Base-by-base conservation (phyloP, 2,329 filamentous ascomycete genomes). In the Fusarium sp. region DNA sequence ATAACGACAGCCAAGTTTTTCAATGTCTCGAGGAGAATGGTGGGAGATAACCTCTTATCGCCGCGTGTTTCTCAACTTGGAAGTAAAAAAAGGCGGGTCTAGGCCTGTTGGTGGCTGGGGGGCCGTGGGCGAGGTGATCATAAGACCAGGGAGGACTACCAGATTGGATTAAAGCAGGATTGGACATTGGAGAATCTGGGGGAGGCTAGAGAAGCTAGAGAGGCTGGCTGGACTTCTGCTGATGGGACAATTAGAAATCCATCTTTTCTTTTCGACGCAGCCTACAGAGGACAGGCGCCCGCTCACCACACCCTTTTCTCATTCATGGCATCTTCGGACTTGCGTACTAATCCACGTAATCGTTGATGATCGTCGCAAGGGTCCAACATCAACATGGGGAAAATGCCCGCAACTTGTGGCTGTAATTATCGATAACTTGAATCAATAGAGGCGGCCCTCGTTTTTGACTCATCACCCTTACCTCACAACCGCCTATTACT, bases 391-490 rank as follows among this genome's bases (percentile, higher is more conserved):
- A 50, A 54, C 32, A 56, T 35, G 35, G 58, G 46, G 52, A 28
- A 56, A 59, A 52, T 49, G 49, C 35, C 60, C 38, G 38, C 21
- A 49, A 49, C n/a, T 64, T 63, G 35, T 53, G 37, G 54, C 30
- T 50, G 33, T 42, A 60, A 54, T 30, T 23, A 47, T 52, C 46
- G 38, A 25, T 18, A 40, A 28, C 43, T n/a, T 37, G 33, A 28
- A 32, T 33, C 71, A 66, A 72, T 63, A 38, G 49, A 42, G 62
- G 43, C 28, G 57, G 43, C n/a, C 60, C 46, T 63, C 50, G 35
- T 43, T 68, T 66, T 54, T 64, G 69, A 72, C 63, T 73, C 61
- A 76, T 75, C 67, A 77, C 46, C 74, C 72, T 60, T 28, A 60
- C 61, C 58, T 61, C 60, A 63, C 49, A 57, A 40, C 50, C 56